Evolutionary conservation across 1,139 yeast genomes (phyloP), one percentile per base, ranked within the genome.

Genomic region (Geotrichum macrosporum): DNA sequence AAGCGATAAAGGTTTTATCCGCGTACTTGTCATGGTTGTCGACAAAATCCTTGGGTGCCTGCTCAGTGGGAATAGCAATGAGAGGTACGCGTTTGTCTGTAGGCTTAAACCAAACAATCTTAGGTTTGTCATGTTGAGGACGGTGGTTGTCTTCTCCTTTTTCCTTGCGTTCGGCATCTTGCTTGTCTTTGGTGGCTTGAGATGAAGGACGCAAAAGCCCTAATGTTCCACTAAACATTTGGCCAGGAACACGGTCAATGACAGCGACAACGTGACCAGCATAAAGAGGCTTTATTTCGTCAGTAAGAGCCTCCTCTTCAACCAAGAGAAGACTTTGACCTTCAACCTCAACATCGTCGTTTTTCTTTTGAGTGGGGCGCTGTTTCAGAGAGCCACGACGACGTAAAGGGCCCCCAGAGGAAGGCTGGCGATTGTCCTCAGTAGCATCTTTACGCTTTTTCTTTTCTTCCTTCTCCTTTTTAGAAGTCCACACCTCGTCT

Each of bases 251-350:
- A 65, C 98, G 83, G 64, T 92, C 98, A 57, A 92, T 84, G 19
- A 92, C 96, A 1, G 98, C 98, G 53, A 92, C 97, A 50, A 92
- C 95, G 62, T 92, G 98, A 31, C 98, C 98, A 2, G 98, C 97
- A 61, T 92, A 92, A 48, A 92, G 73, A 8, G 98, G 98, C 65
- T 86, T 89, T 56, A 81, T 79, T 42, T 86, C 95, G 63, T 92
- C 97, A 61, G 84, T 87, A 55, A 88, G 84, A 64, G 89, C 96
- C 62, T 92, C 97, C 64, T 92, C 98, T 67, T 92, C 98, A 16
- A 84, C 94, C 51, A 92, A 72, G 42, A 92, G 71, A 54, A 92
- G 73, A 1, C 95, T 84, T 68, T 92, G 98, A 43, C 98, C 98
- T 67, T 92, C 98, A 41, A 92, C 98, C 68, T 92, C 98, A 27